Percentiles rank a stretch among this genome's conserved stretches.
These are phyloP conservation scores for Linnemannia elongata DNA, from an alignment of 192 early-diverging fungal genomes.

Conservation along the genomic window DNA sequence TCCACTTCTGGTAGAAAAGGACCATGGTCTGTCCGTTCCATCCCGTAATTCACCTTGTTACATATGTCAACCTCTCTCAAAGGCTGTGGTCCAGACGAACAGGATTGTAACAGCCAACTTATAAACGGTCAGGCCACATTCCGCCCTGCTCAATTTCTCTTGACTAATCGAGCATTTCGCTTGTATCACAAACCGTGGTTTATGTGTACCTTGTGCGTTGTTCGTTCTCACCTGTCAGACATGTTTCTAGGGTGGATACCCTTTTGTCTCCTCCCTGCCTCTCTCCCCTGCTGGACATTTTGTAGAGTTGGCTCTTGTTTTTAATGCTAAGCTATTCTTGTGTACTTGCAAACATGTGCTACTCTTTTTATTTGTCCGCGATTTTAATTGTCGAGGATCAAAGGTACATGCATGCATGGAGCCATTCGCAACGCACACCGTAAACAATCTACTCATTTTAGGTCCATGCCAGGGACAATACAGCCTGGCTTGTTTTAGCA, in stretches of 20 bases:
- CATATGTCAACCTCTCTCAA: background rate
- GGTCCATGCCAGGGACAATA: background rate
- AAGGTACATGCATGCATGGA: background rate
- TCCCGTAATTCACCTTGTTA: background rate
- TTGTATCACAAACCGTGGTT: constrained; percentile 1
- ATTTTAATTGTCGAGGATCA: background rate
- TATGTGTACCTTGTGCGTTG: background rate
- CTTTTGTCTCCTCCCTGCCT: background rate
- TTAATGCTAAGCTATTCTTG: background rate
- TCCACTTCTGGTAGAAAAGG: background rate
- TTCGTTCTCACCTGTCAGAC: background rate
- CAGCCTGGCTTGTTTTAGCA: background rate
- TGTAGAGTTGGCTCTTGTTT: background rate
- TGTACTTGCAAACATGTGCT: background rate
- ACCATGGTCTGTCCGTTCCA: constrained; percentile 4
- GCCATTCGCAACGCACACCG: background rate
- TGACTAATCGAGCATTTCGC: background rate
- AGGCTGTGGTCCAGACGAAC: background rate
- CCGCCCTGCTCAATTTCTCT: background rate
- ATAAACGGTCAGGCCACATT: constrained; percentile 2
- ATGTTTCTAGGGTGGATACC: background rate
- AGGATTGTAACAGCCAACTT: background rate
- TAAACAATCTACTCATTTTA: background rate
- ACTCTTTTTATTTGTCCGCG: background rate
- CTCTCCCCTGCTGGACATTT: background rate